Evolutionary conservation across 148 eudicot genomes (phyloP), one percentile per base, ranked within the genome.

Genomic region (Fagopyrum tataricum): DNA sequence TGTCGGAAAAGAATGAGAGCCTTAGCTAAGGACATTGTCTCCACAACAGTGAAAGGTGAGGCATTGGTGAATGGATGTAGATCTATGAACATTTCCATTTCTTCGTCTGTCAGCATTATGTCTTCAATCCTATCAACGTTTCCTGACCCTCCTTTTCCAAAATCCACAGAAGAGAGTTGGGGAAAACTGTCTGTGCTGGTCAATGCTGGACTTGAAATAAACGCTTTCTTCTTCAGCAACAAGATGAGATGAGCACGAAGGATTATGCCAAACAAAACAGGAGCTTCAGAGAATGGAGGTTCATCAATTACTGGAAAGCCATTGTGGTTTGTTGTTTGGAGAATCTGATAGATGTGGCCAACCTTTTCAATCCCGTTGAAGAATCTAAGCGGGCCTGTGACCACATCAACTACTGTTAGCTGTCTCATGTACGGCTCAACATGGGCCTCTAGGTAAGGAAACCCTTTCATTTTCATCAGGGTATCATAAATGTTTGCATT

Each of bases 351-450:
- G 39, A 95, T 80, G 76, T 87, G 91, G 31, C 85, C 73, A 23
- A 95, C 97, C 81, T 86, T 88, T 79, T 95, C 99, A 31, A 91
- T 75, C 52, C 97, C 97, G n/a, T 78, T 82, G 72, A 95, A 91
- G 70, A 76, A 75, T 81, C 78, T 83, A 71, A 95, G 94, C 18
- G 99, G 97, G 67, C 96, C 97, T 1, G 88, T 79, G 59, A 86
- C 89, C 23, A 95, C 88, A 62, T 95, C 99, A 43, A 83, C 80
- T 41, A 87, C 99, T 0, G 89, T 84, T 75, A 95, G 82, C 78
- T 90, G 97, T 79, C 93, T 90, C 97, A 95, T 91, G 79, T 91
- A 95, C 47, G 98, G 96, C 85, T 95, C 98, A 44, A 81, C 93
- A 52, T 90, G 89, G 79, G 88, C 48, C 82, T 88, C 96, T 44